Conservation (phyloP, 352 stramenopile genomes). For the Globisporangium radiosum region DNA sequence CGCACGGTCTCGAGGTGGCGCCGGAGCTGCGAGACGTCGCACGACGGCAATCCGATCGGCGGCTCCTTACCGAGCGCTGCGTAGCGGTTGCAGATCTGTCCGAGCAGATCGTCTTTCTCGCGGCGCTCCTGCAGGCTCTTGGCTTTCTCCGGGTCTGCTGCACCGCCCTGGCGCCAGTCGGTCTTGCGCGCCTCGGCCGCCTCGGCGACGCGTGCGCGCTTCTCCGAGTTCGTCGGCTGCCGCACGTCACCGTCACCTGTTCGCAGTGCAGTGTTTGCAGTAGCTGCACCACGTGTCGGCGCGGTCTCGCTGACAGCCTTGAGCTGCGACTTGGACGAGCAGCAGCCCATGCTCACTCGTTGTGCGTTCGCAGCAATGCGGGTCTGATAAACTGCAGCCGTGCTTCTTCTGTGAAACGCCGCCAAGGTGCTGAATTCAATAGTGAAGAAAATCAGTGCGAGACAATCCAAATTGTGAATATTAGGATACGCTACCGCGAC, state of each 20-base stretch:
- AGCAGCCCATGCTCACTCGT: constrained; percentile 51
- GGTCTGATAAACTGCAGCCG: neutral
- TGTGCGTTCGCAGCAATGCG: neutral
- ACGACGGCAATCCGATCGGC: constrained; percentile 75
- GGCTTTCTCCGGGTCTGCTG: constrained; percentile 56
- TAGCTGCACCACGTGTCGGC: neutral
- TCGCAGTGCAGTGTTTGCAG: neutral
- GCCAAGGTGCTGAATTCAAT: too few relatives aligned
- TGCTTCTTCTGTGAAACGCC: neutral
- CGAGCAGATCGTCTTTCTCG: constrained; percentile 80
- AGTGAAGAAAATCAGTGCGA: too few relatives aligned
- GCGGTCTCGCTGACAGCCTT: constrained; percentile 23
- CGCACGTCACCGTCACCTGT: constrained; percentile 11
- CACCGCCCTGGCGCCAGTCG: constrained; percentile 75
- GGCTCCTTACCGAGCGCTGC: constrained; percentile 64
- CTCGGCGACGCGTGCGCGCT: constrained; percentile 48
- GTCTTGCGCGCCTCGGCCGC: constrained; percentile 59
- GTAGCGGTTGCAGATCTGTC: constrained; percentile 78
- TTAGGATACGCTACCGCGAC: too few relatives aligned
- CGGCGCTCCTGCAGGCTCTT: constrained; percentile 54
- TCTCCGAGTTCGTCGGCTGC: constrained; percentile 59
- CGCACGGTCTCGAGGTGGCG: constrained; percentile 69
- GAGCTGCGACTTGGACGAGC: constrained; percentile 51
- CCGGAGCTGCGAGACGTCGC: constrained; percentile 68
- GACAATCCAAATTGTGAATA: too few relatives aligned